Evolutionary conservation across 2,329 filamentous ascomycete genomes (phyloP), one percentile per base, ranked within the genome.

Genomic region (Coleophoma crateriformis): DNA sequence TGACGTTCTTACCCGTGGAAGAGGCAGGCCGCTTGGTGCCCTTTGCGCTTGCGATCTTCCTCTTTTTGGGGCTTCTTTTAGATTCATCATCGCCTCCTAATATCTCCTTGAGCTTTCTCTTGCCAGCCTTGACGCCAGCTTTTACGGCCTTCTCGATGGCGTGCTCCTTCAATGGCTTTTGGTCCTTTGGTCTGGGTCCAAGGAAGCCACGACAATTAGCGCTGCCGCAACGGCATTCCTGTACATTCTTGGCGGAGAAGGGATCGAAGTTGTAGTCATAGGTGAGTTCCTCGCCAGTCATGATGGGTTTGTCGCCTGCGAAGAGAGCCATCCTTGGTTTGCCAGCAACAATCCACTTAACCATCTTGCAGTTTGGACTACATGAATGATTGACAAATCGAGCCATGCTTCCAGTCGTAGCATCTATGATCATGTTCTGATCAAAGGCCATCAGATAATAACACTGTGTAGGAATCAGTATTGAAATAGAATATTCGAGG

Each of bases 371-470:
- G 65, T 99, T 99, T 3, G 94, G 94, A 50, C 88, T 86, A 70
- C 94, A 99, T 15, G 90, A 96, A 68, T 99, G 94, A 66, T 99
- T 99, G 66, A 99, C 91, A 67, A 99, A 99, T 49, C 94, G 87
- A 62, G 94, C 92, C 68, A 97, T 95, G 57, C 89, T 95, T 61
- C 94, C 94, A 49, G 89, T 90, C 27, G 91, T 96, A 33, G 92
- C 94, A 71, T 99, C 94, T 57, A 99, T 95, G 61, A 97, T 95
- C 84, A 97, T 94, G 68, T 95, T 94, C 68, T 96, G 90, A 64
- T 97, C 91, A 65, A 97, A 96, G 49, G 90, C 90, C 94, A 99
- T 99, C 45, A 99, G 76, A 68, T 99, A 99, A 69, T 96, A 97
- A 69, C 90, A 96, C 88, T 96, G 59, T 12, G 13, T 32, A 17